These are phyloP conservation scores for Stropharia rugosoannulata DNA, from an alignment of 768 basidiomycete genomes.

Conservation along the genomic window DNA sequence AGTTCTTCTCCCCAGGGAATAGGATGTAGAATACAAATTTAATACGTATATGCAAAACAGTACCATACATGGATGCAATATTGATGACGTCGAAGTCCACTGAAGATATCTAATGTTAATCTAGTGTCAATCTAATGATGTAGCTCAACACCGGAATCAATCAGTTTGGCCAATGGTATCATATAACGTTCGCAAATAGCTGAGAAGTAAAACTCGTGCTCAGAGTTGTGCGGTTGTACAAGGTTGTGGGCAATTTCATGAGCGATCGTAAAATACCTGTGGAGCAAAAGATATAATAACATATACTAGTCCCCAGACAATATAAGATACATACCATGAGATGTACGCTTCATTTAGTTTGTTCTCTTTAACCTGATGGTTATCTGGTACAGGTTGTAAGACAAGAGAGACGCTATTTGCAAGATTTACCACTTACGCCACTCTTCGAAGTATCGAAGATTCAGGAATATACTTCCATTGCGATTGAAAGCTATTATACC, in stretches of 20 bases:
- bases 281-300: neutral
- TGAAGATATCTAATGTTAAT: neutral
- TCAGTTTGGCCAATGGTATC: constrained; percentile 32
- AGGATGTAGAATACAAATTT: too few relatives aligned
- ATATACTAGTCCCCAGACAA: neutral
- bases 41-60: too few relatives aligned
- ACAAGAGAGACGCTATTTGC: neutral
- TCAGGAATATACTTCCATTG: constrained; percentile 84
- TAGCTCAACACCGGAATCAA: neutral
- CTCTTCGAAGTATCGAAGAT: constrained; percentile 79
- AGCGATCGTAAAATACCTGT: constrained; percentile 87
- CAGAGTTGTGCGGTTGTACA: constrained; percentile 82
- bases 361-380: constrained; percentile 58
- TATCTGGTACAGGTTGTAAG: constrained; percentile 48
- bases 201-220: constrained; percentile 95
- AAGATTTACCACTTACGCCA: constrained; percentile 67
- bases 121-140: neutral
- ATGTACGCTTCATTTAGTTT: constrained; percentile 63
- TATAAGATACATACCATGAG: constrained; percentile 58
- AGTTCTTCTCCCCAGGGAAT: too few relatives aligned
- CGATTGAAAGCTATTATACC: constrained; percentile 93
- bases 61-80: too few relatives aligned
- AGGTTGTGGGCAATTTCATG: constrained; percentile 95
- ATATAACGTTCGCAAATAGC: constrained; percentile 78
- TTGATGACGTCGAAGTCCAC: too few relatives aligned